These are phyloP conservation scores for Diplocarpon rosae DNA, from an alignment of 2,329 filamentous ascomycete species.

Conservation along the genomic window DNA sequence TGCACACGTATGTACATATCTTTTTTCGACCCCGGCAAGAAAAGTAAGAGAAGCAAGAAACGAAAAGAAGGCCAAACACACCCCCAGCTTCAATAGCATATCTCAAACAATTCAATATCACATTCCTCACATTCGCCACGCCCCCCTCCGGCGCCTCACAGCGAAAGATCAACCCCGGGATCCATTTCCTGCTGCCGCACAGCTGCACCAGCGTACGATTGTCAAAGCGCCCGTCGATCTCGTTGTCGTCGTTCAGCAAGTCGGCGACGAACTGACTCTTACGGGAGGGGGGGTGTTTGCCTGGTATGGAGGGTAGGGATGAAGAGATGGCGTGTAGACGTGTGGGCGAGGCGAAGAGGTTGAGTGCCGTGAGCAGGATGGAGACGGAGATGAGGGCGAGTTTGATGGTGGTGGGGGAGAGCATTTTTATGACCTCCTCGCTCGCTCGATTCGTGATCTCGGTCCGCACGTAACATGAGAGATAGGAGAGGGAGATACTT, in stretches of 20 bases:
- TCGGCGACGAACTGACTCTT: slow-evolving; percentile 8
- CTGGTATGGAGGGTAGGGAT: not conserved
- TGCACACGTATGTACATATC: no score
- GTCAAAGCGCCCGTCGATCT: slow-evolving; percentile 15
- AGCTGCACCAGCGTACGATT: slow-evolving; percentile 6
- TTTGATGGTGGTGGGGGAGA: not conserved
- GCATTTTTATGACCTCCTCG: not conserved
- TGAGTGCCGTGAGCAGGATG: not conserved
- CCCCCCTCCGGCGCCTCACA: slow-evolving; percentile 34
- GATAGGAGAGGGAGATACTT: not conserved
- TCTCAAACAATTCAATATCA: slow-evolving; percentile 34
- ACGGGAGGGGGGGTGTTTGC: not conserved
- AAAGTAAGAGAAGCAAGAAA: not conserved
- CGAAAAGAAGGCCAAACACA: slow-evolving; percentile 19
- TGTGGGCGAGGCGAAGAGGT: slow-evolving; percentile 3
- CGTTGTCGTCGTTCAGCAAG: slow-evolving; percentile 1
- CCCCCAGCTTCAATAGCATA: slow-evolving; percentile 38
- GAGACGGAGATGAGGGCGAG: slow-evolving; percentile 1
- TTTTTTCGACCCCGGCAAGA: no score
- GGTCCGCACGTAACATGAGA: no score
- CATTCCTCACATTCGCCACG: slow-evolving; percentile 34
- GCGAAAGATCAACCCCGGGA: slow-evolving; percentile 32
- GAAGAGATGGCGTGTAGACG: not conserved
- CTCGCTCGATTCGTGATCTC: no score
- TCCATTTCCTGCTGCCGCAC: slow-evolving; percentile 32